Evolutionary conservation across 2,329 filamentous ascomycete species (phyloP).

Genomic region (Hypocreales sp.): DNA sequence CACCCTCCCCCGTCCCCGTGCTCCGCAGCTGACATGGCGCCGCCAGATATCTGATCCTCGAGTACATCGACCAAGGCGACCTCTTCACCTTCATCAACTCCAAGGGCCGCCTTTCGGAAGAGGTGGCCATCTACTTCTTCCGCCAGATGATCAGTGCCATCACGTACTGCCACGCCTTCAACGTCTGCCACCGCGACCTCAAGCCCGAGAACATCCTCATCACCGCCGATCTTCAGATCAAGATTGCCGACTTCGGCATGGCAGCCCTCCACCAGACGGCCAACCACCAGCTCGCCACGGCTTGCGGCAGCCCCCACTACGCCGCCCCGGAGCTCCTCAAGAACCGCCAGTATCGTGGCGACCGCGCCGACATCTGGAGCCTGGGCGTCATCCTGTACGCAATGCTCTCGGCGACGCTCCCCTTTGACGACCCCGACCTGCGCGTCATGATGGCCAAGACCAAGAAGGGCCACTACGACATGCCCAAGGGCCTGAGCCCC

Average conservation of each 20-base stretch:
- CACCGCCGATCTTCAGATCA: constrained; percentile 60
- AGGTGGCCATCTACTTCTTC: constrained; percentile 71
- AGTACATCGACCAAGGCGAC: constrained; percentile 69
- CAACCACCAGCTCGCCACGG: constrained; percentile 66
- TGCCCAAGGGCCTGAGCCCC: constrained; percentile 44
- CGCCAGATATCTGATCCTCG: constrained; percentile 76
- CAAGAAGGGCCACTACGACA: constrained; percentile 41
- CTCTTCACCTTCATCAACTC: constrained; percentile 75
- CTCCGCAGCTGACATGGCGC: constrained; percentile 4
- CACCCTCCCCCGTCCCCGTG: neutral
- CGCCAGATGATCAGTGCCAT: constrained; percentile 87
- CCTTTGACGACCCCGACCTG: constrained; percentile 59
- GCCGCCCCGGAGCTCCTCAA: constrained; percentile 84
- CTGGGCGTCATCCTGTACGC: constrained; percentile 82
- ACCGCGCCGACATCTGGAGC: constrained; percentile 88
- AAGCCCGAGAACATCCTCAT: constrained; percentile 96
- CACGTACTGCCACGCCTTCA: constrained; percentile 84
- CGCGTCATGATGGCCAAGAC: constrained; percentile 46
- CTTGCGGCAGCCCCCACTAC: constrained; percentile 93
- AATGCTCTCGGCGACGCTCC: constrained; percentile 67
- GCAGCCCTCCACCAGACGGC: constrained; percentile 74
- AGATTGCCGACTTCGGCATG: constrained; percentile 97
- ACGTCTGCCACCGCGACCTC: constrained; percentile 89
- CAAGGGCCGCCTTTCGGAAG: constrained; percentile 59
- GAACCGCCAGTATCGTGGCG: constrained; percentile 63